Percentiles rank a stretch among this genome's conserved stretches.
phyloP scores from a whole-genome alignment of 2,329 filamentous ascomycete species.

The Zasmidium angulare region DNA sequence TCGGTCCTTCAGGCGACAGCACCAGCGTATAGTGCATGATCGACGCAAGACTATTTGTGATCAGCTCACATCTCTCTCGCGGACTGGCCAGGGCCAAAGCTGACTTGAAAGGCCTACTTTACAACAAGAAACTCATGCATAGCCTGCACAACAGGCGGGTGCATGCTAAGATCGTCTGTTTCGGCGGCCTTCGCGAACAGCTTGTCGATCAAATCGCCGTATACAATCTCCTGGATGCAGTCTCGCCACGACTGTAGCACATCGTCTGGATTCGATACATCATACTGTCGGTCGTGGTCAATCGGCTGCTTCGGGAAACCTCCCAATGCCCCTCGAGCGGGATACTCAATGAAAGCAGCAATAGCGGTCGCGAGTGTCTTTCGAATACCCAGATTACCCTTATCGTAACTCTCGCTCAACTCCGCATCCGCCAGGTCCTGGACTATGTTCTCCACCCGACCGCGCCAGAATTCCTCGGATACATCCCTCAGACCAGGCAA shows the following conservation, averaged over 20 bases:
- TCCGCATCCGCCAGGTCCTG: conserved; percentile 64
- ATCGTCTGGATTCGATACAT: conserved; percentile 59
- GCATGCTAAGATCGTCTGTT: conserved; percentile 63
- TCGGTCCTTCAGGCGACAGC: conserved; percentile 72
- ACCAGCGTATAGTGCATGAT: conserved; percentile 73
- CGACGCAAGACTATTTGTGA: conserved; percentile 63
- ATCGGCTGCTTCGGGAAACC: conserved; percentile 52
- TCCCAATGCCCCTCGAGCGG: conserved; percentile 65
- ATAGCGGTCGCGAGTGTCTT: conserved; percentile 74
- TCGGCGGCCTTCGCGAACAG: conserved; percentile 62
- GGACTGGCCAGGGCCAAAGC: conserved; percentile 1
- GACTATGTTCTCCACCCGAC: conserved; percentile 61
- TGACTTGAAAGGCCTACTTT: conserved; percentile 54
- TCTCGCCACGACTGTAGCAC: conserved; percentile 66
- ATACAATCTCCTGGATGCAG: conserved; percentile 64
- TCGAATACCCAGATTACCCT: conserved; percentile 69
- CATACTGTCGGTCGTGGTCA: conserved; percentile 48
- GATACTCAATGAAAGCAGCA: conserved; percentile 67
- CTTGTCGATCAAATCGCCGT: conserved; percentile 66
- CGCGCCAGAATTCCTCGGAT: conserved; percentile 63
- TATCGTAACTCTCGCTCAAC: conserved; percentile 79
- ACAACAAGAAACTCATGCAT: conserved; percentile 68
- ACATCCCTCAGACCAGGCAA: conserved; percentile 67
- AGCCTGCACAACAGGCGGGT: conserved; percentile 62
- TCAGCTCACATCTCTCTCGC: conserved; percentile 8